Percentiles rank a stretch among this genome's conserved stretches.
Evolutionary conservation across 108 stramenopile genomes (phyloP).

Genomic region (Cylindrotheca fusiformis): DNA sequence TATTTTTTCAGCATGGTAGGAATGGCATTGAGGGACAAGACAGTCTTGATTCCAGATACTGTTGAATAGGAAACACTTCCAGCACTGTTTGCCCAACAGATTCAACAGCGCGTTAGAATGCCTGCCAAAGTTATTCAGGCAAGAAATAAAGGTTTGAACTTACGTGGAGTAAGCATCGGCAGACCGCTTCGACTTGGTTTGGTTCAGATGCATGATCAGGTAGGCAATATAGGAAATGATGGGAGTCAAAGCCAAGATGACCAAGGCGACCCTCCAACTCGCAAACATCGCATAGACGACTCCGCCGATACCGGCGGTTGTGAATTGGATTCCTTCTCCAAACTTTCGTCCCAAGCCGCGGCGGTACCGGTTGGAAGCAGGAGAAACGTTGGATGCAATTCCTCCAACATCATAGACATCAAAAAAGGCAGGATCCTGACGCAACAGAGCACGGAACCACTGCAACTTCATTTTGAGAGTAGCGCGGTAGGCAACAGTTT

Average conservation of each 20-base stretch:
- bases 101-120: background rate
- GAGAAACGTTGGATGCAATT: conserved; percentile 33
- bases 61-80: conserved; percentile 50
- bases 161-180: conserved; percentile 50
- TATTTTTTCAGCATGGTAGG: conserved; percentile 39
- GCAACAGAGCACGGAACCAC: conserved; percentile 50
- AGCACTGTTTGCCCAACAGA: no score
- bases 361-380: conserved; percentile 29
- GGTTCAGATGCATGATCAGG: no score
- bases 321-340: conserved; percentile 34
- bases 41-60: conserved; percentile 50
- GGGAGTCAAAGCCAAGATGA: no score
- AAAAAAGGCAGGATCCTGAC: conserved; percentile 53
- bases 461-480: conserved; percentile 23
- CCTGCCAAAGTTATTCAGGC: background rate
- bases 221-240: no score
- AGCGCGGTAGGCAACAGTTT: conserved; percentile 40
- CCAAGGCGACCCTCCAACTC: conserved; percentile 31
- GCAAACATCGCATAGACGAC: conserved; percentile 35
- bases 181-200: conserved; percentile 58
- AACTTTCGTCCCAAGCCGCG: conserved; percentile 33
- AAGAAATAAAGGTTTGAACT: conserved; percentile 22
- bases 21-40: conserved; percentile 53
- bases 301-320: conserved; percentile 26
- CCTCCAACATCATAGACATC: conserved; percentile 45